These are phyloP conservation scores for Rhizophlyctis rosea DNA, from an alignment of 192 early-diverging fungal species.

Conservation along the genomic window DNA sequence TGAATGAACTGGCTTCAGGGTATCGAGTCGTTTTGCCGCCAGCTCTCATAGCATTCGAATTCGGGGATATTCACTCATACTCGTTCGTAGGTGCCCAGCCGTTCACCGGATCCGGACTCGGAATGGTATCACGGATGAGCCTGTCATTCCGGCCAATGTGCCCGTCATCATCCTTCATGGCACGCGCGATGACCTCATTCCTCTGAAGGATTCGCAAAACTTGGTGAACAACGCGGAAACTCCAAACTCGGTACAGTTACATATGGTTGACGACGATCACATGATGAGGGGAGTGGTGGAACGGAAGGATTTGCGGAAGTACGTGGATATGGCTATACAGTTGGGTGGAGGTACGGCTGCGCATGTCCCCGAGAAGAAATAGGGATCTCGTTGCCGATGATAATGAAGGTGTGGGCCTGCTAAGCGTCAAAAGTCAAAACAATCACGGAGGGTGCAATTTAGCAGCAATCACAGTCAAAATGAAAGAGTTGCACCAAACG, in stretches of 20 bases:
- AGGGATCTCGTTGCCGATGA: too few relatives aligned
- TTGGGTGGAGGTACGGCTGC: too few relatives aligned
- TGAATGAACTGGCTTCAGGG: too few relatives aligned
- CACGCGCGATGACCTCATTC: neutral
- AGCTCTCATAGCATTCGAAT: neutral
- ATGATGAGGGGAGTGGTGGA: conserved; percentile 1
- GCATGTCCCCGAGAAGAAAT: too few relatives aligned
- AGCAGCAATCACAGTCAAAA: too few relatives aligned
- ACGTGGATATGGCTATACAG: conserved; percentile 9
- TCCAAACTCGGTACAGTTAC: neutral
- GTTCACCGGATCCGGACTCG: neutral
- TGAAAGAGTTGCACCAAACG: too few relatives aligned
- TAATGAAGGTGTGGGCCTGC: too few relatives aligned
- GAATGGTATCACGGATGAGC: conserved; percentile 20
- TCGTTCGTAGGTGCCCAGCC: neutral
- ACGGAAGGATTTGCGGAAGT: neutral
- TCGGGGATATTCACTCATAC: neutral
- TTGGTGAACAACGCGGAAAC: neutral
- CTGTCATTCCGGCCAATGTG: neutral
- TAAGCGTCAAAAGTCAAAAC: too few relatives aligned
- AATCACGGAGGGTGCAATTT: too few relatives aligned
- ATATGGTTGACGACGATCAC: conserved; percentile 3
- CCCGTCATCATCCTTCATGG: conserved; percentile 6
- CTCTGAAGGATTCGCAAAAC: neutral
- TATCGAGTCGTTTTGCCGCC: neutral